Conservation (phyloP, 2,329 filamentous ascomycete genomes). For the Colletotrichum sp. region DNA sequence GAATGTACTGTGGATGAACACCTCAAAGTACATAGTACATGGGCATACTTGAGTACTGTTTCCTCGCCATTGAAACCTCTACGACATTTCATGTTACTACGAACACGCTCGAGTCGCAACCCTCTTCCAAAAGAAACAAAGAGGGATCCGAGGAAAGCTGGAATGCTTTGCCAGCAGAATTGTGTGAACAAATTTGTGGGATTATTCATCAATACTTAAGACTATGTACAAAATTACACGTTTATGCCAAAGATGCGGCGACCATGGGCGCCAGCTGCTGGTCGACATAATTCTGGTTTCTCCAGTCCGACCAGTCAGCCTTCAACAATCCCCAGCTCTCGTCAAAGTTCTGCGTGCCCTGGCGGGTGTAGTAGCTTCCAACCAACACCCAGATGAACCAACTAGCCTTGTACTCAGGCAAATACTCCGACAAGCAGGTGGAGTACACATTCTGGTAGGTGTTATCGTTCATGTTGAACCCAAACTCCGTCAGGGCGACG, state of each 20-base stretch:
- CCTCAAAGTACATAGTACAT: no score
- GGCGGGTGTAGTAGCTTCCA: slow-evolving; percentile 63
- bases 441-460: slow-evolving; percentile 56
- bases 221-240: not conserved
- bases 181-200: no score
- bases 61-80: no score
- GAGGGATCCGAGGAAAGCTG: no score
- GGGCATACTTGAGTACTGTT: no score
- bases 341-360: slow-evolving; percentile 58
- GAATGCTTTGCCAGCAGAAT: no score
- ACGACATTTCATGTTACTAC: no score
- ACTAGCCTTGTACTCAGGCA: slow-evolving; percentile 53
- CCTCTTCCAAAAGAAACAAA: no score
- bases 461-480: slow-evolving; percentile 53
- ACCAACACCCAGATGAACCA: slow-evolving; percentile 66
- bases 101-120: no score
- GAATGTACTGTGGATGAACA: no score
- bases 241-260: slow-evolving; percentile 30
- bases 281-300: slow-evolving; percentile 46
- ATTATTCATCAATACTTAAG: no score
- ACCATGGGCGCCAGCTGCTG: slow-evolving; percentile 46
- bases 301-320: slow-evolving; percentile 59
- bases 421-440: slow-evolving; percentile 53
- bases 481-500: slow-evolving; percentile 58
- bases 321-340: slow-evolving; percentile 63